phyloP scores from a whole-genome alignment of 2,329 filamentous ascomycete genomes.

The Calonectria ilicicola region DNA sequence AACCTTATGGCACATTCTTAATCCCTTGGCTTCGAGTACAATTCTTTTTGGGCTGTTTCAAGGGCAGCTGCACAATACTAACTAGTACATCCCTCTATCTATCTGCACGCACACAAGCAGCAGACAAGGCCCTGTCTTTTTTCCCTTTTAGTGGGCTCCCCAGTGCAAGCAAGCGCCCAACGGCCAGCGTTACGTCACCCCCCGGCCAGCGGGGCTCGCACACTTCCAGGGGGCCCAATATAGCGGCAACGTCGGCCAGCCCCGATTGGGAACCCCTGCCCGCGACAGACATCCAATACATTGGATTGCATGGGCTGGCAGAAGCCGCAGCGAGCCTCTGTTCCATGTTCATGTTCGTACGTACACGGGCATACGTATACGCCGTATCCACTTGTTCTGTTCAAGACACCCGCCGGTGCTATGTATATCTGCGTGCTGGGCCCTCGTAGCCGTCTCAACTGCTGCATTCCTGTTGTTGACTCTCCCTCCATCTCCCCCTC shows the following conservation, averaged over 20 bases:
- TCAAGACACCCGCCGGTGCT: neutral
- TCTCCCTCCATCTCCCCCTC: neutral
- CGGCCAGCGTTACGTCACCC: neutral
- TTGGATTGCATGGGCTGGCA: neutral
- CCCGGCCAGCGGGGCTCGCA: neutral
- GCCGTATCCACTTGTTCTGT: neutral
- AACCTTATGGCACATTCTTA: neutral
- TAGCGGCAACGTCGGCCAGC: neutral
- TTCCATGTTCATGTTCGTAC: neutral
- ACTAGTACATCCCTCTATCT: no score
- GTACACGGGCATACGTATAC: conserved; percentile 9
- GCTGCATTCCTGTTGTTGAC: conserved; percentile 1
- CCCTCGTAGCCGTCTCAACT: neutral
- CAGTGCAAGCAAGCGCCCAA: neutral
- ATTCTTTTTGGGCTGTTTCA: neutral
- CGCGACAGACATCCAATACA: conserved; percentile 8
- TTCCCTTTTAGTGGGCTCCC: neutral
- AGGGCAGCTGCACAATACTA: neutral
- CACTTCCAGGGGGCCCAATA: neutral
- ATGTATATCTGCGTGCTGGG: neutral
- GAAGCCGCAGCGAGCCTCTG: neutral
- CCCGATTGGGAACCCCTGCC: neutral
- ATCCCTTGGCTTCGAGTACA: no score
- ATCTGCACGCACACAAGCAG: neutral
- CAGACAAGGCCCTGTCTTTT: neutral